phyloP scores from a whole-genome alignment of 495 filamentous ascomycete species.

The Penicillium bialowiezense region DNA sequence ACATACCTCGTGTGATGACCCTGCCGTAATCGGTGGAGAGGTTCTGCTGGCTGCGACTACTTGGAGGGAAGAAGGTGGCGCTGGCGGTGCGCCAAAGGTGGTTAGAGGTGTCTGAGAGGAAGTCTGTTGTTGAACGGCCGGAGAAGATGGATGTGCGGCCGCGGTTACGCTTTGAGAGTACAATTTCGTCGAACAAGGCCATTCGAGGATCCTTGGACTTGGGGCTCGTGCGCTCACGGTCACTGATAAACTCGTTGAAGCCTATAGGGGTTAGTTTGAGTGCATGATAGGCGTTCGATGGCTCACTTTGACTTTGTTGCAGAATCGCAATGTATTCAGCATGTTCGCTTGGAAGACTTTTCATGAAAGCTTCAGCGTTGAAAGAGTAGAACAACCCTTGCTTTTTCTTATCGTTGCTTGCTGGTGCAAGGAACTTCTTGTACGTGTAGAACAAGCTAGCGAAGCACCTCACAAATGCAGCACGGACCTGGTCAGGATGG shows the following conservation, averaged over 20 bases:
- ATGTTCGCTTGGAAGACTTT: slow-evolving; percentile 85
- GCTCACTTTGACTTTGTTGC: slow-evolving; percentile 86
- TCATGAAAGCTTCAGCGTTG: slow-evolving; percentile 90
- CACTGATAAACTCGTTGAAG: slow-evolving; percentile 96
- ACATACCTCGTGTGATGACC: slow-evolving; percentile 55
- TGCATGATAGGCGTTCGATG: not conserved
- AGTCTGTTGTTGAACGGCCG: slow-evolving; percentile 55
- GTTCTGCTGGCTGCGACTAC: slow-evolving; percentile 50
- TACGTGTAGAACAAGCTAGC: slow-evolving; percentile 96
- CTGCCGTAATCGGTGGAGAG: slow-evolving; percentile 66
- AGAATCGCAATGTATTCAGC: slow-evolving; percentile 84
- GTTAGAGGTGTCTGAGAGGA: slow-evolving; percentile 80
- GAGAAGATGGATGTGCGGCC: slow-evolving; percentile 58
- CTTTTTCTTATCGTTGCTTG: slow-evolving; percentile 79
- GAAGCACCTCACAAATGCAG: slow-evolving; percentile 91
- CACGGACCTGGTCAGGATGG: slow-evolving; percentile 83
- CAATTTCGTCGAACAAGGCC: slow-evolving; percentile 92
- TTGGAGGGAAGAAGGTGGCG: slow-evolving; percentile 66
- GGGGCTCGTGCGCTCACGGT: slow-evolving; percentile 62
- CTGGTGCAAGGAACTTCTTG: slow-evolving; percentile 73
- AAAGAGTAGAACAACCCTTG: slow-evolving; percentile 85
- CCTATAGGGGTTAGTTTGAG: slow-evolving; percentile 40
- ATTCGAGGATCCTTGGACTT: slow-evolving; percentile 62
- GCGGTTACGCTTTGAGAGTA: slow-evolving; percentile 88
- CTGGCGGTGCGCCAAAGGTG: slow-evolving; percentile 91